phyloP scores from a whole-genome alignment of 2,329 filamentous ascomycete species.

The Fusarium duplospermum region DNA sequence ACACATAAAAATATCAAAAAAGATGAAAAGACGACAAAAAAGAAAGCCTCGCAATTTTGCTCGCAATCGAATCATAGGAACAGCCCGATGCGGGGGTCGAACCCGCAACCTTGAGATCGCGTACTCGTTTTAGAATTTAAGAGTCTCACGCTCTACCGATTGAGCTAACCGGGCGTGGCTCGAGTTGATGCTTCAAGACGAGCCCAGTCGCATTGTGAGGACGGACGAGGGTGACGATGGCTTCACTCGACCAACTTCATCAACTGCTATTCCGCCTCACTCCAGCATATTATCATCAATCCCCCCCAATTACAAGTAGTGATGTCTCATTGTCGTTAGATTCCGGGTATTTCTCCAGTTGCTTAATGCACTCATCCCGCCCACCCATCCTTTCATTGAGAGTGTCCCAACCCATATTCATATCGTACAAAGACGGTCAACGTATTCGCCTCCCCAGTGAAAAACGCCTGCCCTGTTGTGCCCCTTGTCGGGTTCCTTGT shows the following conservation, averaged over 20 bases:
- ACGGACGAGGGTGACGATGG: background rate
- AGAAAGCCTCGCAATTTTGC: constrained; percentile 30
- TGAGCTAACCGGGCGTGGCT: constrained; percentile 45
- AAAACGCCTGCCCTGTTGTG: constrained; percentile 27
- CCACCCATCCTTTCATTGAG: constrained; percentile 10
- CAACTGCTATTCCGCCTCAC: background rate
- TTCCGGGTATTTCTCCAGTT: constrained; percentile 35
- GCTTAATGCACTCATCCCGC: constrained; percentile 17
- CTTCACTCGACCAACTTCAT: background rate
- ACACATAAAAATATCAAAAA: background rate
- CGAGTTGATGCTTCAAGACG: background rate
- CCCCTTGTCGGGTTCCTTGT: constrained; percentile 6
- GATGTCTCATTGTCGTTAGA: constrained; percentile 33
- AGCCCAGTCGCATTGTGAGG: background rate
- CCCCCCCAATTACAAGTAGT: constrained; percentile 7
- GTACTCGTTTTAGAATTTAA: constrained; percentile 43
- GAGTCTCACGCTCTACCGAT: constrained; percentile 75
- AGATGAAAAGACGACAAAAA: constrained; percentile 8
- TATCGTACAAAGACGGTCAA: constrained; percentile 33
- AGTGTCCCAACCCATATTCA: constrained; percentile 29
- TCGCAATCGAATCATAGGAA: constrained; percentile 28
- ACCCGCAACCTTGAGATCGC: constrained; percentile 66
- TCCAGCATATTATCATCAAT: background rate
- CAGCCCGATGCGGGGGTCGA: constrained; percentile 59
- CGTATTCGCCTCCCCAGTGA: constrained; percentile 17